These are phyloP conservation scores for Senecio squalidus DNA, from an alignment of 140 eudicot genomes.

Conservation along the genomic window DNA sequence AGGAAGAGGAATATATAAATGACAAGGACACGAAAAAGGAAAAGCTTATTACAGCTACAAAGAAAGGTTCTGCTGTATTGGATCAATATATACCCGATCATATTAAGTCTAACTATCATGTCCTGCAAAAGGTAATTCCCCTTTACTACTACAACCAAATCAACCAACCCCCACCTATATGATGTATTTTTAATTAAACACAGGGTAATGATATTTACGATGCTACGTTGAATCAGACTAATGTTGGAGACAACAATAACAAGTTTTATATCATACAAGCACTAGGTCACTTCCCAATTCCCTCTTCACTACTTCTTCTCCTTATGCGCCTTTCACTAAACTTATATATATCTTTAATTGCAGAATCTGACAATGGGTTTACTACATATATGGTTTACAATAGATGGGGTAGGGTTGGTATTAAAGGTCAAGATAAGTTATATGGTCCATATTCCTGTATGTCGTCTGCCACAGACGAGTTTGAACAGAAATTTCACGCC, in stretches of 20 bases:
- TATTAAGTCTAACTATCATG: conserved; percentile 78
- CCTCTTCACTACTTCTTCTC: not conserved
- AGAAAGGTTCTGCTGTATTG: conserved; percentile 94
- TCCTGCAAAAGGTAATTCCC: conserved; percentile 51
- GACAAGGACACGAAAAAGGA: conserved; percentile 42
- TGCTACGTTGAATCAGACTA: conserved; percentile 94
- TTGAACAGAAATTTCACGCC: conserved; percentile 70
- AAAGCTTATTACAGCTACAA: conserved; percentile 68
- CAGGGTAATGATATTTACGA: conserved; percentile 80
- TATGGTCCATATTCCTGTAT: conserved; percentile 61
- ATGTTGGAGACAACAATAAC: conserved; percentile 89
- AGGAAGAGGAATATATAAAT: conserved; percentile 34
- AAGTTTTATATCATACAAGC: conserved; percentile 89
- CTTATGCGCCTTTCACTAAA: too few relatives aligned
- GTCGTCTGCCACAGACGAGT: conserved; percentile 59
- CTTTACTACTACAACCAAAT: not conserved
- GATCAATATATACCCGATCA: conserved; percentile 75
- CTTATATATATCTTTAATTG: too few relatives aligned
- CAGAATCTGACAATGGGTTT: conserved; percentile 90
- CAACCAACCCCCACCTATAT: too few relatives aligned
- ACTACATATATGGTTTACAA: conserved; percentile 68
- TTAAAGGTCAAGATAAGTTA: conserved; percentile 84
- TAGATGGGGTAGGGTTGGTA: conserved; percentile 99
- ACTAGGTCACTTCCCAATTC: conserved; percentile 49
- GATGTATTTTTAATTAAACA: conserved; percentile 4